Conservation (phyloP, 2,329 filamentous ascomycete species). For the Fusarium albosuccineum region DNA sequence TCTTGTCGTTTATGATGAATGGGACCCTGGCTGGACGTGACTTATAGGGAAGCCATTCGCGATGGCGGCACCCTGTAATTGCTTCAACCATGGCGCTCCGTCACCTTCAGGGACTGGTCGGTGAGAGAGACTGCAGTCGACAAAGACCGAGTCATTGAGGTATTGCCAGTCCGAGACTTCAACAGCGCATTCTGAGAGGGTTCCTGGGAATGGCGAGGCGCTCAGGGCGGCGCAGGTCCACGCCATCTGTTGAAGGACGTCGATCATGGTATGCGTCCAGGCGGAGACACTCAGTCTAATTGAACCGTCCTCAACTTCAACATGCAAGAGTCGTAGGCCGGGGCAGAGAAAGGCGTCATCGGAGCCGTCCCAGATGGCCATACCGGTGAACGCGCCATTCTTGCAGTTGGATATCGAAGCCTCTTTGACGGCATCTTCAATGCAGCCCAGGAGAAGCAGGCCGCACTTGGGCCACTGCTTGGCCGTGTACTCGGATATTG, state of each 20-base stretch:
- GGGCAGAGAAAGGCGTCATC: conserved; percentile 45
- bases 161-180: conserved; percentile 52
- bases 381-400: conserved; percentile 47
- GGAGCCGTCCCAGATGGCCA: conserved; percentile 54
- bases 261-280: conserved; percentile 52
- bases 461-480: conserved; percentile 53
- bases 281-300: conserved; percentile 52
- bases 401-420: conserved; percentile 44
- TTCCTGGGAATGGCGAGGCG: conserved; percentile 50
- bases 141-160: conserved; percentile 50
- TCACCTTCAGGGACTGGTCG: conserved; percentile 47
- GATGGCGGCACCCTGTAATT: conserved; percentile 49
- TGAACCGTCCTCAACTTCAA: conserved; percentile 51
- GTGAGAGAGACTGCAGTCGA: conserved; percentile 52
- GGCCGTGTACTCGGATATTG: conserved; percentile 50
- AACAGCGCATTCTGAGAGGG: conserved; percentile 48
- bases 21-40: conserved; percentile 16
- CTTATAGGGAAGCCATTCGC: conserved; percentile 52
- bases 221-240: conserved; percentile 54
- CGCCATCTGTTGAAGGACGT: conserved; percentile 54
- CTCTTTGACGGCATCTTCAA: conserved; percentile 50
- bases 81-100: conserved; percentile 47
- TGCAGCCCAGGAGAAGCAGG: conserved; percentile 46
- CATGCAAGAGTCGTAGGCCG: conserved; percentile 50
- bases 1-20: conserved; percentile 9